Evolutionary conservation across 345 rosid species (phyloP).

Genomic region (Pistacia integerrima): DNA sequence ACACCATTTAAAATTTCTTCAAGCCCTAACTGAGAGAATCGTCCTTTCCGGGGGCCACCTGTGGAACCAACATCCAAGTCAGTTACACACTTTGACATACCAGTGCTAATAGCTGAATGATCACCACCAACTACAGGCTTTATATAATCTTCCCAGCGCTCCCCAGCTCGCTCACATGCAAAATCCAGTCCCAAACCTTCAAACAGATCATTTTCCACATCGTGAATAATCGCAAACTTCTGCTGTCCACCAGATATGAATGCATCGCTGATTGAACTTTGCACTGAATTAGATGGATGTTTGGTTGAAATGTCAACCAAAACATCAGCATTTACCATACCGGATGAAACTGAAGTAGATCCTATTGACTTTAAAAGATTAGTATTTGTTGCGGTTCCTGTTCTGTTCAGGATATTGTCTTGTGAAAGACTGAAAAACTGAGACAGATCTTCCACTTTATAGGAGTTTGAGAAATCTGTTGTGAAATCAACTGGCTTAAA

Average conservation of each 20-base stretch:
- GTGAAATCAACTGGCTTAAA: conserved; percentile 40
- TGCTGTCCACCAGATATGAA: conserved; percentile 24
- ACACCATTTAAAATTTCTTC: conserved; percentile 56
- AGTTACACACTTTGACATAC: conserved; percentile 33
- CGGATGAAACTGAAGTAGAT: conserved; percentile 24
- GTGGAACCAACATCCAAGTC: conserved; percentile 34
- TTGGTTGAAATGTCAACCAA: conserved; percentile 23
- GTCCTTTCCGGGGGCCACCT: conserved; percentile 48
- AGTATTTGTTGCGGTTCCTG: conserved; percentile 18
- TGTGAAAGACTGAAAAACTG: conserved; percentile 54
- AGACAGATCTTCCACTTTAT: conserved; percentile 48
- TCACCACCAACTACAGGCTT: conserved; percentile 23
- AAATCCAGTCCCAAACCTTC: conserved; percentile 43
- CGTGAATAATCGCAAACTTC: conserved; percentile 28
- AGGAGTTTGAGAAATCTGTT: conserved; percentile 46
- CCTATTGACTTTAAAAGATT: conserved; percentile 30
- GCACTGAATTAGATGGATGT: conserved; percentile 23
- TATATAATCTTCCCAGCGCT: conserved; percentile 34
- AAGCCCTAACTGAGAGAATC: conserved; percentile 79
- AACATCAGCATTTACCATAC: conserved; percentile 25
- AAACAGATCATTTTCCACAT: conserved; percentile 46
- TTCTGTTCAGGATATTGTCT: conserved; percentile 28
- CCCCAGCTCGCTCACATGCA: conserved; percentile 21
- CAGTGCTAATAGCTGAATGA: conserved; percentile 16
- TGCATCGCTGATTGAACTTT: conserved; percentile 27